A percentile compares a stretch with the other conserved stretches of the same genome.
These are phyloP conservation scores for Silene coronaria DNA, from an alignment of 179 eudicot species.

Conservation along the genomic window DNA sequence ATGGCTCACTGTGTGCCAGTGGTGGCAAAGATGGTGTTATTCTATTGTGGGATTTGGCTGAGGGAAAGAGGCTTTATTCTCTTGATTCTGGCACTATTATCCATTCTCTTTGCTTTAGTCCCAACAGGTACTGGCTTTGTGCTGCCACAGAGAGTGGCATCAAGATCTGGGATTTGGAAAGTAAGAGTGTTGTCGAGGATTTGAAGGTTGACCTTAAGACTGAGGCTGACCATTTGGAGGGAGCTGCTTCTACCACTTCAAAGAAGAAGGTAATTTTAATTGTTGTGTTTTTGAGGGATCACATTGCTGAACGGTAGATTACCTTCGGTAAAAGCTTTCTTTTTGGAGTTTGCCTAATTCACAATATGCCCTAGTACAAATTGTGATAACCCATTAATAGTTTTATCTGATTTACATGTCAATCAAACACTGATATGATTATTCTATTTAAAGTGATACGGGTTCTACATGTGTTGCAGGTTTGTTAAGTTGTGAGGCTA, in stretches of 20 bases:
- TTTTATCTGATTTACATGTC: too few species aligned
- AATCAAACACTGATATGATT: too few species aligned
- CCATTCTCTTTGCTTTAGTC: constrained; percentile 56
- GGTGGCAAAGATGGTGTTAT: constrained; percentile 60
- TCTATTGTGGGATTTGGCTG: constrained; percentile 60
- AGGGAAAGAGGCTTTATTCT: constrained; percentile 53
- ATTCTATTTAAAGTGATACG: neutral
- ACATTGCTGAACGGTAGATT: too few species aligned
- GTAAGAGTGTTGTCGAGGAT: constrained; percentile 51
- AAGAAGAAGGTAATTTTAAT: constrained; percentile 41
- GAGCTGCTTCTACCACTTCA: constrained; percentile 24
- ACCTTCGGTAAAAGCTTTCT: too few species aligned
- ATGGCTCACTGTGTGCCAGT: constrained; percentile 63
- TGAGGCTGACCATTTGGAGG: constrained; percentile 40
- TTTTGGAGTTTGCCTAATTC: too few species aligned
- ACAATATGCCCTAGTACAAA: too few species aligned
- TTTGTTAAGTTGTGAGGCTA: too few species aligned
- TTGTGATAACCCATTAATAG: too few species aligned
- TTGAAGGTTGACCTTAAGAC: constrained; percentile 49
- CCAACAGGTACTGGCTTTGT: constrained; percentile 66
- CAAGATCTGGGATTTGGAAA: constrained; percentile 59
- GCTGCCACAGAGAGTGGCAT: constrained; percentile 58
- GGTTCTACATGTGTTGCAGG: neutral
- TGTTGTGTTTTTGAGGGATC: neutral
- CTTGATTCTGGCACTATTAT: constrained; percentile 53